Percentiles rank a stretch among this genome's conserved stretches.
These are phyloP conservation scores for Sphaerostilbella broomeana DNA, from an alignment of 2,329 filamentous ascomycete genomes.

Conservation along the genomic window DNA sequence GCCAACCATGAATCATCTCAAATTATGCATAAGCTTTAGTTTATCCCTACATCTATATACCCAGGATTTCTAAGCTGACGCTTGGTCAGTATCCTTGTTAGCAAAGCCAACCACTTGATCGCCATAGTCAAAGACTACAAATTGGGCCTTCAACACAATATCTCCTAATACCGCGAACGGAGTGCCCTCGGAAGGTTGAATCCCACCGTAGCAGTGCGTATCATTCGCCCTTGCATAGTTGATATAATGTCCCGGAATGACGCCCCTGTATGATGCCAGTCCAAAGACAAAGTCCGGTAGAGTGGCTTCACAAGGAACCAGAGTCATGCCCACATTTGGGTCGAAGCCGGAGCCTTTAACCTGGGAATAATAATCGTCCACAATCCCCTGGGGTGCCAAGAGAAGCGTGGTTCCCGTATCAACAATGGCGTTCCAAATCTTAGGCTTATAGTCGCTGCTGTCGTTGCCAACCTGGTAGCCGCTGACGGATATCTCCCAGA, in stretches of 20 bases:
- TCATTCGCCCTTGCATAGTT: conserved; percentile 28
- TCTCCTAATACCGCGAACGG: conserved; percentile 35
- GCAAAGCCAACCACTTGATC: conserved; percentile 31
- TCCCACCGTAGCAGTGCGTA: conserved; percentile 30
- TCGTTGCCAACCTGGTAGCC: conserved; percentile 47
- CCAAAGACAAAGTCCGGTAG: conserved; percentile 39
- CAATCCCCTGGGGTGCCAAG: conserved; percentile 47
- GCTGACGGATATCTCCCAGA: conserved; percentile 54
- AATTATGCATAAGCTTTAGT: too few species aligned
- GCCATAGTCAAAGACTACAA: conserved; percentile 35
- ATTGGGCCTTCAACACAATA: conserved; percentile 38
- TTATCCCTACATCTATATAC: too few species aligned
- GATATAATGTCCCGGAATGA: conserved; percentile 32
- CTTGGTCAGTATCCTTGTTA: conserved; percentile 24
- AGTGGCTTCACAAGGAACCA: conserved; percentile 48
- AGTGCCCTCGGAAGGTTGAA: conserved; percentile 31
- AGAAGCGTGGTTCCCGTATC: conserved; percentile 67
- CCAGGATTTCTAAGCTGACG: too few species aligned
- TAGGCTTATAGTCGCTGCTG: conserved; percentile 10
- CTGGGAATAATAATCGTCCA: conserved; percentile 52
- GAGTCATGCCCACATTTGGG: conserved; percentile 45
- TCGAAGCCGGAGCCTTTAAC: conserved; percentile 45
- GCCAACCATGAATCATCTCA: too few species aligned
- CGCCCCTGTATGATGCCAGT: conserved; percentile 28
- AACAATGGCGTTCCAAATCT: conserved; percentile 49